Evolutionary conservation across 148 eudicot genomes (phyloP).

Genomic region (Simmondsia chinensis): DNA sequence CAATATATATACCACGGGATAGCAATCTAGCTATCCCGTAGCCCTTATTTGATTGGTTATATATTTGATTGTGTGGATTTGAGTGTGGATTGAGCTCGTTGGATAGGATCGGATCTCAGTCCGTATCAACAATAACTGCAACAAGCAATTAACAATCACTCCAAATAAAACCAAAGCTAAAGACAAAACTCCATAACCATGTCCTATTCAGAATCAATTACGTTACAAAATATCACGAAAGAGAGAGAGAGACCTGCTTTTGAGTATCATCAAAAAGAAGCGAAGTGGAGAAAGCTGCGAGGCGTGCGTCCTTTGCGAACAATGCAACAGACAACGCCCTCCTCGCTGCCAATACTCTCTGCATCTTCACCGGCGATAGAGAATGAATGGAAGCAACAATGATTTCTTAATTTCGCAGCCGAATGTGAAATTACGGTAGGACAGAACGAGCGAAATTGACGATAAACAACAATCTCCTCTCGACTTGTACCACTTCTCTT

Average conservation of each 20-base stretch:
- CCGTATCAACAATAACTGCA: neutral
- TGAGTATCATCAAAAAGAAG: constrained; percentile 88
- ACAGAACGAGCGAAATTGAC: too few species aligned
- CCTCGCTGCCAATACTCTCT: constrained; percentile 39
- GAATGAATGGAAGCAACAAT: too few species aligned
- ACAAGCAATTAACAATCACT: neutral
- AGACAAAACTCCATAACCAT: neutral
- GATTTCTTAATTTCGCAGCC: too few species aligned
- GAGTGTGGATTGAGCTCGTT: too few species aligned
- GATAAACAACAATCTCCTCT: too few species aligned
- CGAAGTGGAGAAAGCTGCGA: constrained; percentile 57
- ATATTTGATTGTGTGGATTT: too few species aligned
- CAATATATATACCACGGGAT: too few species aligned
- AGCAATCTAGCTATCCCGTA: too few species aligned
- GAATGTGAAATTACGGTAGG: too few species aligned
- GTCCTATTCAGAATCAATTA: neutral
- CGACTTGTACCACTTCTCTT: too few species aligned
- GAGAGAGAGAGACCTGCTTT: constrained; percentile 42
- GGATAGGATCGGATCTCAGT: too few species aligned
- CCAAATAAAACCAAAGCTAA: neutral
- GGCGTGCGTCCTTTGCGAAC: constrained; percentile 13
- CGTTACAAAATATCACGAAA: neutral
- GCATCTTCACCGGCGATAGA: constrained; percentile 27
- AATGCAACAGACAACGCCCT: constrained; percentile 24
- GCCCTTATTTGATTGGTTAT: too few species aligned